Evolutionary conservation across 345 rosid genomes (phyloP), one percentile per base, ranked within the genome.

Genomic region (Pseudoturritis turrita): DNA sequence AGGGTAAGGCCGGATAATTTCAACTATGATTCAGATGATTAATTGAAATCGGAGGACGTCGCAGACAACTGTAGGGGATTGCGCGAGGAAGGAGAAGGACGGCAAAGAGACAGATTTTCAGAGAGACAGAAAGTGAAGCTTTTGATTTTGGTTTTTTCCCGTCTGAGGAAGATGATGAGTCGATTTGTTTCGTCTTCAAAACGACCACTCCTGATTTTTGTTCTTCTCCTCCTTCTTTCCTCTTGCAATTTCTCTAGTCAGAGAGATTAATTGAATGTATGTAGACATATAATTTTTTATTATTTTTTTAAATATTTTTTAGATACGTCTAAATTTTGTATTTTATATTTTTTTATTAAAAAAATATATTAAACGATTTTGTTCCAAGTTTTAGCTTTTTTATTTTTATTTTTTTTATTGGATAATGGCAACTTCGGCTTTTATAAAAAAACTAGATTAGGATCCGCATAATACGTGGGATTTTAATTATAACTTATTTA

Each of bases 11-110:
- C 1, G 2, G 55, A 39, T 10, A 31, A 62, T 61, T 68, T 44
- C 64, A 36, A 75, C 36, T 68, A 25, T 53, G 65, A 55, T 62
- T 63, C 13, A 2, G 75, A 62, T 19, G 62, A 70, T 28, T 35
- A 41, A 64, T 31, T 64, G 71, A 64, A 70, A 49, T 70, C 61
- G 67, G 68, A 70, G 59, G 58, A 45, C 28, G 28, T 61, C 70
- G 49, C 2, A 28, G 13, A 28, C 52, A 68, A 45, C 60, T 55
- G 62, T 62, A 14, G 41, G 37, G 44, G 61, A 19, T 75, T 75
- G 51, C 36, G 59, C 36, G 59, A 53, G 29, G 45, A 49, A 40
- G 23, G 29, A 11, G 54, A 4, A 57, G 8, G 72, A 66, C 1
- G 58, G 29, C 1, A 19, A 10, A 55, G 59, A 71, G 45, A 37